Percentiles rank a stretch among this genome's conserved stretches.
These are phyloP conservation scores for Carex cristatella DNA, from an alignment of 176 grass and related monocot species.

Conservation along the genomic window DNA sequence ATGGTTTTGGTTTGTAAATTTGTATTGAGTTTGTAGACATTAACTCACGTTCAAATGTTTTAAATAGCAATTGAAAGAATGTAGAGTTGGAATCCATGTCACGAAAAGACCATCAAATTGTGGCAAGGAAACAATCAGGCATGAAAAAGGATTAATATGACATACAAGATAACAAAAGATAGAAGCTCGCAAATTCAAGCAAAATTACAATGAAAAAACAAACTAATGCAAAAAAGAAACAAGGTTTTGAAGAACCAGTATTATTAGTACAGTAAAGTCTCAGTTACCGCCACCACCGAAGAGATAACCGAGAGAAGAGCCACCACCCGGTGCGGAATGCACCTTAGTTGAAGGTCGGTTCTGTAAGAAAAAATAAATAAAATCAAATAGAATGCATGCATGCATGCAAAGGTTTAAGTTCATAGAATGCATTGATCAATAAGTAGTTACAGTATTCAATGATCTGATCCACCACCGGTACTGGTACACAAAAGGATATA, in stretches of 20 bases:
- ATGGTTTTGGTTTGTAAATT: background rate
- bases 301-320: constrained; percentile 47
- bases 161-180: background rate
- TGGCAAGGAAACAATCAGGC: background rate
- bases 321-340: constrained; percentile 43
- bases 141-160: background rate
- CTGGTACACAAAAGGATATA: background rate
- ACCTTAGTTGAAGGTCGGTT: constrained; percentile 59
- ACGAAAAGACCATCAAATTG: background rate
- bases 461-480: background rate
- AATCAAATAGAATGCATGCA: background rate
- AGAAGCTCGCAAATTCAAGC: background rate
- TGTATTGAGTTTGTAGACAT: background rate
- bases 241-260: background rate
- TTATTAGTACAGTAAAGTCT: background rate
- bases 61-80: background rate
- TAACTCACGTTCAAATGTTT: background rate
- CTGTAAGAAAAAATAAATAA: background rate
- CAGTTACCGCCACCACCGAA: constrained; percentile 29
- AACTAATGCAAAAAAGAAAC: background rate
- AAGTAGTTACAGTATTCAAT: no score
- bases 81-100: background rate
- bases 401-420: no score
- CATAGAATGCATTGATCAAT: no score
- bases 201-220: background rate